phyloP scores from a whole-genome alignment of 371 early-diverging fungal species.

The Sporodiniella umbellata region DNA sequence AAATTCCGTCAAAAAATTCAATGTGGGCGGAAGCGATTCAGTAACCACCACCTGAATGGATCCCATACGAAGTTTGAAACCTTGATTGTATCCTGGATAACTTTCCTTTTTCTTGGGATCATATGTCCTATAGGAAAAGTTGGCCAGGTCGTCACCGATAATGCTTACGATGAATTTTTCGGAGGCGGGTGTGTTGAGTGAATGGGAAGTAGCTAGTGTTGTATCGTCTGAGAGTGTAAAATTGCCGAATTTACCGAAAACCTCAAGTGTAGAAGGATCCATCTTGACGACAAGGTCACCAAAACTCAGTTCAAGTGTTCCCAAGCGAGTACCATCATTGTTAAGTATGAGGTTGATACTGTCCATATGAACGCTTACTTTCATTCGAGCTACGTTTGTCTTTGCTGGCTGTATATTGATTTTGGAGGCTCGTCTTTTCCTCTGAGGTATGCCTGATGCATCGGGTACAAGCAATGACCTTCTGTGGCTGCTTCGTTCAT shows the following conservation, averaged over 20 bases:
- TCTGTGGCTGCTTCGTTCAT: background rate
- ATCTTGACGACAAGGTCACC: conserved; percentile 56
- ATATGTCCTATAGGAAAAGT: conserved; percentile 70
- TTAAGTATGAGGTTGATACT: conserved; percentile 65
- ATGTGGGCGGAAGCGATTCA: conserved; percentile 48
- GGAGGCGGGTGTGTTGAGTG: conserved; percentile 3
- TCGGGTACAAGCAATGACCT: background rate
- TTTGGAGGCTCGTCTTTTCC: background rate
- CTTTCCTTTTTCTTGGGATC: conserved; percentile 20
- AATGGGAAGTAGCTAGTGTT: background rate
- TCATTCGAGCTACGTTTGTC: conserved; percentile 44
- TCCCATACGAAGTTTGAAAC: conserved; percentile 61
- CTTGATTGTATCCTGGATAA: conserved; percentile 74
- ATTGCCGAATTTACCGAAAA: conserved; percentile 72
- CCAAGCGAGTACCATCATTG: conserved; percentile 60
- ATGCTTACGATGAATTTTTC: conserved; percentile 59
- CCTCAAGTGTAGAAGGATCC: conserved; percentile 41
- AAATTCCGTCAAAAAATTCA: conserved; percentile 72
- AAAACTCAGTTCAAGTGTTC: conserved; percentile 57
- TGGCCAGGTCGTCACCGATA: conserved; percentile 73
- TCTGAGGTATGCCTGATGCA: background rate
- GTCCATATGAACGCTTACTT: conserved; percentile 62
- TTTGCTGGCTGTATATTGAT: background rate
- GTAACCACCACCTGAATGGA: conserved; percentile 63
- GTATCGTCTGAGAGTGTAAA: conserved; percentile 63